Evolutionary conservation across 108 stramenopile species (phyloP).

Genomic region (Cyclotella baltica): DNA sequence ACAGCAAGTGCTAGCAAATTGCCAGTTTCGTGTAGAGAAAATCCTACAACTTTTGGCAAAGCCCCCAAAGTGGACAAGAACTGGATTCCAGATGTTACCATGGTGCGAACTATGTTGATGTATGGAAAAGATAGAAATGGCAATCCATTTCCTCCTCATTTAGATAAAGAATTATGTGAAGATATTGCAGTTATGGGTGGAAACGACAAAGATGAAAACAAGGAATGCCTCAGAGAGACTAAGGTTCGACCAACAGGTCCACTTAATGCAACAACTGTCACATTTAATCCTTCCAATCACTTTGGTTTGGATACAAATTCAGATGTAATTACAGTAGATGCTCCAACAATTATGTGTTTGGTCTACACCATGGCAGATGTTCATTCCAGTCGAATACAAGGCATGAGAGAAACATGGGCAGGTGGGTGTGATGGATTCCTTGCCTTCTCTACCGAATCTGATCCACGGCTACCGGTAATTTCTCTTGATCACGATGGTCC

Average conservation of each 20-base stretch:
- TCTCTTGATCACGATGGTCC: slow-evolving; percentile 63
- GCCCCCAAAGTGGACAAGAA: slow-evolving; percentile 27
- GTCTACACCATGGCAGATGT: slow-evolving; percentile 78
- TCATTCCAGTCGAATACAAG: slow-evolving; percentile 64
- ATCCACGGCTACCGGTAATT: slow-evolving; percentile 57
- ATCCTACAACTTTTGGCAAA: slow-evolving; percentile 40
- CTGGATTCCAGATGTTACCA: slow-evolving; percentile 83
- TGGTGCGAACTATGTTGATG: slow-evolving; percentile 66
- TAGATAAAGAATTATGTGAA: slow-evolving; percentile 69
- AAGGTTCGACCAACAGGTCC: slow-evolving; percentile 43
- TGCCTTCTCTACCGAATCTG: slow-evolving; percentile 75
- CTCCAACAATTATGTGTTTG: slow-evolving; percentile 74
- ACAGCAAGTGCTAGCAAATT: slow-evolving; percentile 33
- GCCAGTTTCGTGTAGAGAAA: slow-evolving; percentile 58
- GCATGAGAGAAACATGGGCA: slow-evolving; percentile 70
- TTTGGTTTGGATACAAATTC: slow-evolving; percentile 21
- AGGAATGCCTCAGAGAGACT: slow-evolving; percentile 42
- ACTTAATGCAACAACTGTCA: slow-evolving; percentile 47
- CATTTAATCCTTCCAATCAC: slow-evolving; percentile 51
- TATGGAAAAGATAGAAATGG: slow-evolving; percentile 64
- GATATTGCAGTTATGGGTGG: slow-evolving; percentile 55
- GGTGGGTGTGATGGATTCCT: slow-evolving; percentile 91
- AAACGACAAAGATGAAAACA: slow-evolving; percentile 48
- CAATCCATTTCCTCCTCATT: slow-evolving; percentile 74
- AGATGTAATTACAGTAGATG: slow-evolving; percentile 28